Percentiles rank a stretch among this genome's conserved stretches.
Evolutionary conservation across 306 rosid species (phyloP).

Genomic region (Hippophae tibetana): DNA sequence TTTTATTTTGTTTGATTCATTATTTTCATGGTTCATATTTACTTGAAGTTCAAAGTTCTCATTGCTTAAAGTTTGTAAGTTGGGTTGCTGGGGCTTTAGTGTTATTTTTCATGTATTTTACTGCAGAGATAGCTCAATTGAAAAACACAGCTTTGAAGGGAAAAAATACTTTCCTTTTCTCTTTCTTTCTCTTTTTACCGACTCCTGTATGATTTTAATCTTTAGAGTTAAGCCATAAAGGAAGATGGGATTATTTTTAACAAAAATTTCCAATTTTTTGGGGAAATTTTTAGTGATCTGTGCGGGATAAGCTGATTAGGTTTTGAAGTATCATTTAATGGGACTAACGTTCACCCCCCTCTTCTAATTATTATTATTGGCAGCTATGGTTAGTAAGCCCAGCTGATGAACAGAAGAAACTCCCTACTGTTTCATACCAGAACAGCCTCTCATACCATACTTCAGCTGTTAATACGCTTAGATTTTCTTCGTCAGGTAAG

Average conservation of each 20-base stretch:
- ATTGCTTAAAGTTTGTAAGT: too few species aligned
- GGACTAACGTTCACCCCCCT: constrained; percentile 10
- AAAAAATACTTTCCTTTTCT: too few species aligned
- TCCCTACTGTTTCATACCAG: constrained; percentile 56
- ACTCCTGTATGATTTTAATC: too few species aligned
- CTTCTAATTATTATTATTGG: constrained; percentile 3
- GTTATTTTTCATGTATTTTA: too few species aligned
- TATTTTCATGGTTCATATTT: too few species aligned
- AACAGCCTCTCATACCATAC: constrained; percentile 60
- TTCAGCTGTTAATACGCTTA: constrained; percentile 74
- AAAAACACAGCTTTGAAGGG: too few species aligned
- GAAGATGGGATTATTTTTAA: neutral
- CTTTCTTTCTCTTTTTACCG: too few species aligned
- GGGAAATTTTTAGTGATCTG: neutral
- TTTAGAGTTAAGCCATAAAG: too few species aligned
- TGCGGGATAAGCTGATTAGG: neutral
- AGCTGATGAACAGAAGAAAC: constrained; percentile 44
- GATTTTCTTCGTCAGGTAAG: constrained; percentile 78
- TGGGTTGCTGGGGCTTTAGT: too few species aligned
- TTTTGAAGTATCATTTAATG: neutral
- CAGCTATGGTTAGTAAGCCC: constrained; percentile 72
- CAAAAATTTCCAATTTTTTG: neutral
- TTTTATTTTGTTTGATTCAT: too few species aligned
- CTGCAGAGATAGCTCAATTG: too few species aligned
- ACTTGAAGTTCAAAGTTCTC: too few species aligned